Base-by-base conservation (phyloP, 352 stramenopile species). In the Globisporangium nagaii region DNA sequence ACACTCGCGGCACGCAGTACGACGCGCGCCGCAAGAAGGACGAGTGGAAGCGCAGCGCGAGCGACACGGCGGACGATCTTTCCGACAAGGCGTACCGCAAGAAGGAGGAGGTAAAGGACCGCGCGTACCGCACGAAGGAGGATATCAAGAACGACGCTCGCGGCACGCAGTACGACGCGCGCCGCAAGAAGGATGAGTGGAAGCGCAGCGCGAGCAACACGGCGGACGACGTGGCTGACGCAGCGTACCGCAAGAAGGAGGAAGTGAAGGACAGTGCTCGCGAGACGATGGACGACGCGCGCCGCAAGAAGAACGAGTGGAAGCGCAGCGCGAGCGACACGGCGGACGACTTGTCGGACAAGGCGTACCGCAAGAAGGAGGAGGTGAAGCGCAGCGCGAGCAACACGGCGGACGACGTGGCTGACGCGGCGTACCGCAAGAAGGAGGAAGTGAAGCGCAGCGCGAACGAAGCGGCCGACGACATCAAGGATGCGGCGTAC, bases 71-170 rank as follows among this genome's bases (percentile, higher is more conserved):
- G 63, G 34, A 58, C 63, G 22, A 30, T 17, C 22, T n/a, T 3
- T 13, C n/a, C 24, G 31, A 59, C 30, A 28, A 19, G 30, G 50
- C 65, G 51, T n/a, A 49, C 60, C 53, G 41, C 28, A 52, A 28
- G 41, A 52, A 41, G 20, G 53, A 66, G 6, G 54, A 70, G 19
- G 53, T 42, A 37, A 63, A 51, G n/a, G 54, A 71, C 19, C 46
- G 32, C 24, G 37, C 50, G 27, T 60, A 62, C 11, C 54, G 65
- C 22, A 58, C 56, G 30, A 68, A 65, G 50, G 30, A 75, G 13
- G 44, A 66, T 22, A 53, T 51, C 22, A 62, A 71, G 25, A 19
- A 71, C 5, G 25, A 41, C 19, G 62, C 65, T 25, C 13, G 25
- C 32, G 22, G 39, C 32, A 44, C 40, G 24, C 36, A 42, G 49